Evolutionary conservation across 805 yeast species (phyloP).

Genomic region (Saccharomyces eubayanus): DNA sequence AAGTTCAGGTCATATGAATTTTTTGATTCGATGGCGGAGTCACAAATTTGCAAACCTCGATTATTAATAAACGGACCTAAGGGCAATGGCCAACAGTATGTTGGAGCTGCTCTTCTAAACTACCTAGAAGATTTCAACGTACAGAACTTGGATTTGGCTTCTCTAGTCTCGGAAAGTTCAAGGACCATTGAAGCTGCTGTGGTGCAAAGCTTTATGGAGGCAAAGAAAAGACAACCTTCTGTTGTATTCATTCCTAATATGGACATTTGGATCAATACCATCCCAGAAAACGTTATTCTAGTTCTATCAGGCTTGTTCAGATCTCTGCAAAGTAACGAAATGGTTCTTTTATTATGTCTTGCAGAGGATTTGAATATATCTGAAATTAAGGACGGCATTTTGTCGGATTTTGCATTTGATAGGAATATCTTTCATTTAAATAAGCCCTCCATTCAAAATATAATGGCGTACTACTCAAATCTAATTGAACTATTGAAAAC

Average conservation of each 20-base stretch:
- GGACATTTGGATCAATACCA: conserved; percentile 64
- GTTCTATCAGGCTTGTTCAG: conserved; percentile 64
- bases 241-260: conserved; percentile 76
- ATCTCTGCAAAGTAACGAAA: conserved; percentile 61
- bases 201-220: conserved; percentile 79
- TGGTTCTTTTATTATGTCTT: conserved; percentile 64
- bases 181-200: conserved; percentile 76
- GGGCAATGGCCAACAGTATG: conserved; percentile 83
- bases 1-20: conserved; percentile 66
- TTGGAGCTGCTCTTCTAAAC: conserved; percentile 74
- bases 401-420: conserved; percentile 23
- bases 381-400: conserved; percentile 36
- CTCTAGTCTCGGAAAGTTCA: conserved; percentile 67
- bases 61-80: conserved; percentile 60
- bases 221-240: conserved; percentile 82
- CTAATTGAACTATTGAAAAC: conserved; percentile 49
- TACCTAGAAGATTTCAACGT: conserved; percentile 83
- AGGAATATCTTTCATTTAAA: conserved; percentile 41
- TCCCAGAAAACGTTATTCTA: conserved; percentile 61
- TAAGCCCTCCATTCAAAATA: conserved; percentile 42
- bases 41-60: conserved; percentile 77
- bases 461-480: conserved; percentile 47
- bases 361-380: conserved; percentile 39
- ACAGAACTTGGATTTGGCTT: conserved; percentile 75
- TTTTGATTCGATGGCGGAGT: conserved; percentile 38